These are phyloP conservation scores for Colletotrichum phormii DNA, from an alignment of 2,329 filamentous ascomycete species.

Conservation along the genomic window DNA sequence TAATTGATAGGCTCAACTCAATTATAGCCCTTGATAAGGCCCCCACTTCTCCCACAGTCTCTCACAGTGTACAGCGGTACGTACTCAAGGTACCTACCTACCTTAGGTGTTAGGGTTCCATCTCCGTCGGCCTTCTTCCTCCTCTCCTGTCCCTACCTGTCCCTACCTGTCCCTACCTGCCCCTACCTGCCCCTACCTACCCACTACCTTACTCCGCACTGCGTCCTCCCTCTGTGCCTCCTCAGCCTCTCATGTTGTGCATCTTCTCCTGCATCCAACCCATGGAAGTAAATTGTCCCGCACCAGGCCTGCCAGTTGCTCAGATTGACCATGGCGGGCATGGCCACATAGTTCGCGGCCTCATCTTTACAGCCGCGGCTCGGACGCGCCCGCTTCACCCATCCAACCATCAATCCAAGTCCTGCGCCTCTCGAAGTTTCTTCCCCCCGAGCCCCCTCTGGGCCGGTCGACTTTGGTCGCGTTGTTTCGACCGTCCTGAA, in stretches of 20 bases:
- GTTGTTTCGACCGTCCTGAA: slow-evolving; percentile 27
- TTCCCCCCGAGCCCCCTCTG: too few species aligned
- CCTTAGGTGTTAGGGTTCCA: too few species aligned
- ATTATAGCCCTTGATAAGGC: neutral
- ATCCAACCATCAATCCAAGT: slow-evolving; percentile 31
- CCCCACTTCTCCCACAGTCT: neutral
- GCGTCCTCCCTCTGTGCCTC: neutral
- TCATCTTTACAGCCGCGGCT: slow-evolving; percentile 26
- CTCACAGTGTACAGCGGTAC: neutral
- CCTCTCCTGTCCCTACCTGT: neutral
- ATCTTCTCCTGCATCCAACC: neutral
- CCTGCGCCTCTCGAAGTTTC: slow-evolving; percentile 8
- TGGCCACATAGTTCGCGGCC: slow-evolving; percentile 29
- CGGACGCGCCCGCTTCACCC: slow-evolving; percentile 28
- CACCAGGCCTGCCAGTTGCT: slow-evolving; percentile 2
- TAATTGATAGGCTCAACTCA: slow-evolving; percentile 6
- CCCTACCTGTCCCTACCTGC: too few species aligned
- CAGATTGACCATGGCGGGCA: slow-evolving; percentile 20
- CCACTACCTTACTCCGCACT: too few species aligned
- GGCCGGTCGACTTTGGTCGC: neutral
- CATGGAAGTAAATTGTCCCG: neutral
- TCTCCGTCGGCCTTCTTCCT: too few species aligned
- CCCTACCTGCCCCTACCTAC: too few species aligned
- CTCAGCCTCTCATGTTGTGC: neutral
- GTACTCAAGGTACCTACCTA: neutral